Percentiles rank a stretch among this genome's conserved stretches.
Evolutionary conservation across 2,329 filamentous ascomycete genomes (phyloP).

Genomic region (Botrytis fabae): DNA sequence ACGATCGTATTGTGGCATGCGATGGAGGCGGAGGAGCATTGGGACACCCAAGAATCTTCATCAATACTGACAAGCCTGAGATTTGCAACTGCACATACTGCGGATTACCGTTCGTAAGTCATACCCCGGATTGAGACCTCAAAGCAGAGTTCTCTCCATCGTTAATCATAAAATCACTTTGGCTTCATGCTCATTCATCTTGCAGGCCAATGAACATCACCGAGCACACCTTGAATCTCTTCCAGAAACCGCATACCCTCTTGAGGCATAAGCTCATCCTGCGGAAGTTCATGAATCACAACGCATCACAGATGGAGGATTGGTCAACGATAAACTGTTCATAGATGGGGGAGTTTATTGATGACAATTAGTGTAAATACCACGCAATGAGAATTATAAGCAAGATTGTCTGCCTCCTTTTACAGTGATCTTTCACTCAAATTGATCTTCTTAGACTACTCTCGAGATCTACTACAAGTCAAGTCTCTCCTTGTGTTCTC

Average conservation of each 20-base stretch:
- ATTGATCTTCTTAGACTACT: neutral
- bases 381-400: conserved; percentile 25
- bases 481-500: neutral
- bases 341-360: conserved; percentile 19
- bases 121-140: neutral
- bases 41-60: conserved; percentile 91
- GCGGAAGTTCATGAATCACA: conserved; percentile 60
- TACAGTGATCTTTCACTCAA: neutral
- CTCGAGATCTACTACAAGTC: neutral
- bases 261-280: conserved; percentile 61
- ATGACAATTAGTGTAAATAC: conserved; percentile 34
- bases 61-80: conserved; percentile 97
- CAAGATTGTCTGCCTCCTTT: neutral
- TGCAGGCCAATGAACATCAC: conserved; percentile 86
- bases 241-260: conserved; percentile 77
- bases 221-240: conserved; percentile 80
- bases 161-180: neutral
- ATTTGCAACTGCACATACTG: conserved; percentile 91
- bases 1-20: conserved; percentile 78
- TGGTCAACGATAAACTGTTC: conserved; percentile 55
- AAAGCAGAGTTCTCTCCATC: neutral
- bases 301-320: conserved; percentile 59
- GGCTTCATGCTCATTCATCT: neutral
- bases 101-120: conserved; percentile 78
- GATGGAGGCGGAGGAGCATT: conserved; percentile 89